Conservation (phyloP, 371 early-diverging fungal species). For the Polyrhizophydium stewartii region DNA sequence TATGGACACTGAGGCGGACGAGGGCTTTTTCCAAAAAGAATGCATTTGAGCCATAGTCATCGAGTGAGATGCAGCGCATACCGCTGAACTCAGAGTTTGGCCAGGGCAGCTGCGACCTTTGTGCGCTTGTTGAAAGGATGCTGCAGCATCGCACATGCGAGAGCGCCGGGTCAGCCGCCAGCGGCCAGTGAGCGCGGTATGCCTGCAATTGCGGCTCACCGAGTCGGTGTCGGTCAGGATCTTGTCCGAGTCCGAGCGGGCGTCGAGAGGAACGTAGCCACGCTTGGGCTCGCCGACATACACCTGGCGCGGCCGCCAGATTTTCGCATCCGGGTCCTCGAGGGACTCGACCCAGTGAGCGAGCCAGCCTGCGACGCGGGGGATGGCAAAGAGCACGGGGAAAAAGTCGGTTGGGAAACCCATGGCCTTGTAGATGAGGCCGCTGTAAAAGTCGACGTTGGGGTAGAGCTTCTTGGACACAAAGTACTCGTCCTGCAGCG, state of each 20-base stretch:
- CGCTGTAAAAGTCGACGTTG: conserved; percentile 47
- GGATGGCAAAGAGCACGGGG: conserved; percentile 50
- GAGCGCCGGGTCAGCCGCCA: not conserved
- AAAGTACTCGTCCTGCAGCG: conserved; percentile 49
- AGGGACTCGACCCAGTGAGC: conserved; percentile 38
- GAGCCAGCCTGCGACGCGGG: conserved; percentile 42
- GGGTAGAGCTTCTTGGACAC: conserved; percentile 48
- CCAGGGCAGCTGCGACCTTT: conserved; percentile 1
- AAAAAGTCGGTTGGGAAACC: conserved; percentile 60
- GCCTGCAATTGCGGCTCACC: not conserved
- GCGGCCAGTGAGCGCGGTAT: too few relatives aligned
- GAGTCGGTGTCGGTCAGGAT: conserved; percentile 4
- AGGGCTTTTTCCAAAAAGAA: too few relatives aligned
- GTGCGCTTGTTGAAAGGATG: conserved; percentile 16
- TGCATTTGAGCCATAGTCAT: too few relatives aligned
- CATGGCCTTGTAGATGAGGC: conserved; percentile 35
- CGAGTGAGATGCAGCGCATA: too few relatives aligned
- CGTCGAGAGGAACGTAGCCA: conserved; percentile 39
- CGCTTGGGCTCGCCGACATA: conserved; percentile 42
- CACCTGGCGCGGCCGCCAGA: conserved; percentile 56
- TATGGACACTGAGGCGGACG: too few relatives aligned
- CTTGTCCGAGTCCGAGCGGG: not conserved
- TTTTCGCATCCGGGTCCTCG: conserved; percentile 41
- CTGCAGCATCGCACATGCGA: not conserved
- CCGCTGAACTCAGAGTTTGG: too few relatives aligned